phyloP scores from a whole-genome alignment of 129 eudicot species.

The Flaveria sonorensis region DNA sequence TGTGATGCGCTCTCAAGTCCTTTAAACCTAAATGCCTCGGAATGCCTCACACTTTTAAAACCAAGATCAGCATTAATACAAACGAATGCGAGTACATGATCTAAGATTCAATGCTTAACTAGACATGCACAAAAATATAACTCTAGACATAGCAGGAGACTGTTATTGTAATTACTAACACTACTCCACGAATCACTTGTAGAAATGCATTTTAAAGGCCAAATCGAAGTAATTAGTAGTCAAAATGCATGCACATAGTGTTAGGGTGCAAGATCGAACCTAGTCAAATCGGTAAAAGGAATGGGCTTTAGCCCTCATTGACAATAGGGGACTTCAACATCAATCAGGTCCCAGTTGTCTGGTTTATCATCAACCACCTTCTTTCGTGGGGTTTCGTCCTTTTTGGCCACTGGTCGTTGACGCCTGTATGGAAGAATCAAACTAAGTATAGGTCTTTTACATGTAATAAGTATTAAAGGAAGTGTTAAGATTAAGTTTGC shows the following conservation, averaged over 20 bases:
- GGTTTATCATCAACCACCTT: slow-evolving; percentile 39
- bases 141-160: background rate
- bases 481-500: background rate
- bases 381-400: slow-evolving; percentile 34
- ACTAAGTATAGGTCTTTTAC: background rate
- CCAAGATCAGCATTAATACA: background rate
- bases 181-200: slow-evolving; percentile 9
- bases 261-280: slow-evolving; percentile 28
- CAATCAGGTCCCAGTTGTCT: slow-evolving; percentile 63
- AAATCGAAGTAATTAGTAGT: slow-evolving; percentile 17
- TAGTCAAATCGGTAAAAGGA: slow-evolving; percentile 1
- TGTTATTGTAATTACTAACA: background rate
- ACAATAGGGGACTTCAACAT: slow-evolving; percentile 53
- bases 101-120: background rate
- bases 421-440: slow-evolving; percentile 30
- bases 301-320: background rate
- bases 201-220: slow-evolving; percentile 14
- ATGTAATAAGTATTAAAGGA: background rate
- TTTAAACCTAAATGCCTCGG: background rate
- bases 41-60: background rate
- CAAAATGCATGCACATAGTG: slow-evolving; percentile 31
- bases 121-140: background rate
- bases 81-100: background rate
- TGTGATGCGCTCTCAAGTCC: too few relatives aligned
- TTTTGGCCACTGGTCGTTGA: slow-evolving; percentile 27